Percentiles rank a stretch among this genome's conserved stretches.
Conservation (phyloP, 371 early-diverging fungal genomes). For the Mucor plumbeus region DNA sequence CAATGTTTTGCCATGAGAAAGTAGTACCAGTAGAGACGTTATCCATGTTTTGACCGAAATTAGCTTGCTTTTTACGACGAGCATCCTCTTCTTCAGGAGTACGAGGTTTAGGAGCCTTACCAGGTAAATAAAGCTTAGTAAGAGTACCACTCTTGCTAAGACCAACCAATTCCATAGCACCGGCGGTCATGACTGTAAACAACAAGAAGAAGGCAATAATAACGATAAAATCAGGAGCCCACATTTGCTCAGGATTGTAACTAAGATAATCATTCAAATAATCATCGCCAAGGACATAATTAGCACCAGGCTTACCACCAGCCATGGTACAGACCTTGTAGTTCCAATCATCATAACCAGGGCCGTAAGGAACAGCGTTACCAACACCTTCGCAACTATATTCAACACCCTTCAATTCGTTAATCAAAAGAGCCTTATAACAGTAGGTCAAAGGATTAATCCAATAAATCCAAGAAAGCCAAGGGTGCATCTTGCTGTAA, state of each 20-base stretch:
- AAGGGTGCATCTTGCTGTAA: conserved; percentile 66
- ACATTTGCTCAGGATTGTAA: conserved; percentile 45
- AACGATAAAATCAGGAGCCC: conserved; percentile 63
- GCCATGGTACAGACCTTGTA: conserved; percentile 61
- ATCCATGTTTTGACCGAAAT: conserved; percentile 33
- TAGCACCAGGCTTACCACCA: conserved; percentile 56
- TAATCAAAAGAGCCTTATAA: conserved; percentile 64
- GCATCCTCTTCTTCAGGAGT: conserved; percentile 30
- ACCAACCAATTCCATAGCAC: conserved; percentile 59
- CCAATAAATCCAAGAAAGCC: conserved; percentile 76
- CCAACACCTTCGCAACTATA: conserved; percentile 45
- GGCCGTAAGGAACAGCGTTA: conserved; percentile 47
- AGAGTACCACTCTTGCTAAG: conserved; percentile 53
- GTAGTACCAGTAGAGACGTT: conserved; percentile 51
- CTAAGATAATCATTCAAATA: conserved; percentile 49
- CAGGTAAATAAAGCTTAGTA: conserved; percentile 59
- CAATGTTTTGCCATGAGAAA: conserved; percentile 62
- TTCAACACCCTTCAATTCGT: conserved; percentile 63
- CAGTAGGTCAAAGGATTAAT: conserved; percentile 72
- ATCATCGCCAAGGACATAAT: conserved; percentile 52
- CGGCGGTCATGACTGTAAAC: conserved; percentile 53
- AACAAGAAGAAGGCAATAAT: conserved; percentile 57
- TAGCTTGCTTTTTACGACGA: conserved; percentile 21
- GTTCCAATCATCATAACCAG: conserved; percentile 48
- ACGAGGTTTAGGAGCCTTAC: conserved; percentile 36